Conservation (phyloP, 108 stramenopile species). For the Skeletonema marinoi region DNA sequence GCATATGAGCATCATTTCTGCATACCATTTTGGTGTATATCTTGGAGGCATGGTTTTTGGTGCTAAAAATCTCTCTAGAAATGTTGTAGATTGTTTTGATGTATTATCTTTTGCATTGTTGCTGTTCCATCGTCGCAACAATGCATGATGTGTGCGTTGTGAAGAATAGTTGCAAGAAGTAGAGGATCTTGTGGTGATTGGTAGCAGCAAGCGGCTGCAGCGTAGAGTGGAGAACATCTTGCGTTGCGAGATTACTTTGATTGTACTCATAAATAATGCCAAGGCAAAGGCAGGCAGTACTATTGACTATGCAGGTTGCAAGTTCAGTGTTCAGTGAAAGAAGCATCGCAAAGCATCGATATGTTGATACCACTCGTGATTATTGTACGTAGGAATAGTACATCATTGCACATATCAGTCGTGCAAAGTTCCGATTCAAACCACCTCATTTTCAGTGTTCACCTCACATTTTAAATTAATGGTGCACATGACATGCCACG, state of each 20-base stretch:
- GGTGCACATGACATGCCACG: background rate
- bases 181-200: background rate
- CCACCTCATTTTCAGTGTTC: no score
- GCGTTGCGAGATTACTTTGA: no score
- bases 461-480: no score
- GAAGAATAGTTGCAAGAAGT: background rate
- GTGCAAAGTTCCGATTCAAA: no score
- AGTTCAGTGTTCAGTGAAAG: no score
- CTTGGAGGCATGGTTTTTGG: slow-evolving; percentile 82
- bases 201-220: background rate
- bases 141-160: background rate
- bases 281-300: no score
- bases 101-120: background rate
- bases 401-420: no score
- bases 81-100: slow-evolving; percentile 20
- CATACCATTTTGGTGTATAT: slow-evolving; percentile 68
- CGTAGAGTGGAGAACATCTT: background rate
- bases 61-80: slow-evolving; percentile 57
- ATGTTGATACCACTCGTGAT: no score
- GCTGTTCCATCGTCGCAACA: slow-evolving; percentile 2
- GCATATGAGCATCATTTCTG: slow-evolving; percentile 81
- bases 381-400: no score
- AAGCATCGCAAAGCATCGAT: no score
- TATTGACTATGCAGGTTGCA: no score
- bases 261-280: no score